Base-by-base conservation (phyloP, 179 eudicot genomes). In the Spergularia azorica region DNA sequence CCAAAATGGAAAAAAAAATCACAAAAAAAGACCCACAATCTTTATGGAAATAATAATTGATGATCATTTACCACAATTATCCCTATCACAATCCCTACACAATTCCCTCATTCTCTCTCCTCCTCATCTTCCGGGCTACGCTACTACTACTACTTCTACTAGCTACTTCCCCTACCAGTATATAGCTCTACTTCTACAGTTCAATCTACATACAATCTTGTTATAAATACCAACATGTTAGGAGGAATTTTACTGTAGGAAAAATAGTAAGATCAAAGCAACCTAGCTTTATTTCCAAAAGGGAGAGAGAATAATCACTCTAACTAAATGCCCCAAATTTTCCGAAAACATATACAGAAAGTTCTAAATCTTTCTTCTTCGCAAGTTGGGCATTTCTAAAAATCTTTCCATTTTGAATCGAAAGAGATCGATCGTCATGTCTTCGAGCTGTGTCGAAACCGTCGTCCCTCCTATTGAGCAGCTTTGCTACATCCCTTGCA, bases 401-500 rank as follows among this genome's bases (percentile, higher is more conserved):
- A 41, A 56, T 51, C 58, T 3, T 55, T 60, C 41, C 52, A 39
- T 62, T 48, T 43, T 56, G 61, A 54, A 46, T 79, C 63, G 41
- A 57, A 18, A 75, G 66, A 64, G 78, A 79, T 16, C 38, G 50
- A 2, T 32, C 43, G 69, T n/a, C 61, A 67, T 67, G 73, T 70
- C 73, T 70, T 75, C 85, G 63, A 82, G 79, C 74, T 82, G 79
- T 63, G 74, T 78, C 14, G 81, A 82, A 46, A 67, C 78, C 8
- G 76, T 71, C 48, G 64, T 15, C 63, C 63, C 75, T 13, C 15
- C 84, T 16, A 5, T 77, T 79, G 85, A 82, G 55, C 85, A 82
- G 43, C 77, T 82, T 73, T 91, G 96, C 84, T 93, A 93, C 83
- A 90, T 93, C 80, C 96, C 96, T 89, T 93, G 97, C 91, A 91